phyloP scores from a whole-genome alignment of 2,329 filamentous ascomycete species.

The Onygena corvina region DNA sequence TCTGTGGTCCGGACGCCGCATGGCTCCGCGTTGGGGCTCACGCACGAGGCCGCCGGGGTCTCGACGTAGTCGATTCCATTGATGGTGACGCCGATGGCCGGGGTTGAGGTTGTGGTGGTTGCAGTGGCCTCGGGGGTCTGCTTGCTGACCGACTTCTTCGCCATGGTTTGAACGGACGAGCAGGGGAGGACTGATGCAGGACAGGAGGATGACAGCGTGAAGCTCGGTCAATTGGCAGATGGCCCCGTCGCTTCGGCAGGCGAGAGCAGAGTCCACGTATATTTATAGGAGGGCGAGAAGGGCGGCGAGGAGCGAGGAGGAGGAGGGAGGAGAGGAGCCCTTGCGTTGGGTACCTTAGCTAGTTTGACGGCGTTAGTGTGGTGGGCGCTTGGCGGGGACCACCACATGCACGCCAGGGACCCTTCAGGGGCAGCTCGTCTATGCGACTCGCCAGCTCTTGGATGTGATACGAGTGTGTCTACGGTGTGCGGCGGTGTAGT shows the following conservation, averaged over 20 bases:
- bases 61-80: constrained; percentile 45
- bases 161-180: background rate
- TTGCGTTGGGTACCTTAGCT: too few relatives aligned
- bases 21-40: constrained; percentile 41
- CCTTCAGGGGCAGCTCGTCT: constrained; percentile 3
- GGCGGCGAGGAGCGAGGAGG: background rate
- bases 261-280: background rate
- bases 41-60: constrained; percentile 46
- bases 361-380: too few relatives aligned
- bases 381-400: constrained; percentile 5
- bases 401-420: constrained; percentile 1
- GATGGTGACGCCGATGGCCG: background rate
- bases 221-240: background rate
- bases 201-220: background rate
- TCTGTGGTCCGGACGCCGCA: constrained; percentile 51
- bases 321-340: background rate
- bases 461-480: too few relatives aligned
- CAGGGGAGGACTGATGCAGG: background rate
- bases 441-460: too few relatives aligned
- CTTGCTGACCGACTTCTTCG: constrained; percentile 3
- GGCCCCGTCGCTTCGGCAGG: background rate
- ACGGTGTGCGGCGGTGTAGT: too few relatives aligned
- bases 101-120: too few relatives aligned
- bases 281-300: too few relatives aligned
- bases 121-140: background rate